Conservation (phyloP, 2,329 filamentous ascomycete species). For the Neonectria coccinea region DNA sequence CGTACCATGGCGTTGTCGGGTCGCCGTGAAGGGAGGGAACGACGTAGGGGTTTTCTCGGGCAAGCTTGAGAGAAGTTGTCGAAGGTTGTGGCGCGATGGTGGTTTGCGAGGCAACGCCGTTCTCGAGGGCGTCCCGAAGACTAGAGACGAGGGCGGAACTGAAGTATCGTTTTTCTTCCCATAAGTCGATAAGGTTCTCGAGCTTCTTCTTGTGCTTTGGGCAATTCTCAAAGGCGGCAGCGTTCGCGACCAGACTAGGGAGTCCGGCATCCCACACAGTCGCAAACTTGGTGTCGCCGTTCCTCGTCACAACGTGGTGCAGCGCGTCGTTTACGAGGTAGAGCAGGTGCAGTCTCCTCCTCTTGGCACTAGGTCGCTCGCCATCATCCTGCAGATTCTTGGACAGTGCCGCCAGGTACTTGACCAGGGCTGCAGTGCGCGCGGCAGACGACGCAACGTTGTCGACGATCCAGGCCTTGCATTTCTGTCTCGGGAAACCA, state of each 20-base stretch:
- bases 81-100: slow-evolving; percentile 36
- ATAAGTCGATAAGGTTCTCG: slow-evolving; percentile 72
- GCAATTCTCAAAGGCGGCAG: slow-evolving; percentile 68
- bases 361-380: slow-evolving; percentile 66
- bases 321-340: slow-evolving; percentile 84
- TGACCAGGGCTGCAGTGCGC: slow-evolving; percentile 76
- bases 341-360: slow-evolving; percentile 79
- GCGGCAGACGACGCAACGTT: slow-evolving; percentile 76
- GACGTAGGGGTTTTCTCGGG: slow-evolving; percentile 72
- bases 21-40: slow-evolving; percentile 85
- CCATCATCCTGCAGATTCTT: slow-evolving; percentile 53
- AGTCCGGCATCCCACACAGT: slow-evolving; percentile 69
- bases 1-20: slow-evolving; percentile 78
- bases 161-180: slow-evolving; percentile 77
- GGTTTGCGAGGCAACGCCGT: slow-evolving; percentile 46
- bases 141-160: slow-evolving; percentile 63
- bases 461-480: slow-evolving; percentile 85
- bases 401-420: slow-evolving; percentile 79
- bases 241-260: slow-evolving; percentile 69
- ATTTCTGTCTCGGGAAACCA: slow-evolving; percentile 70
- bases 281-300: slow-evolving; percentile 64
- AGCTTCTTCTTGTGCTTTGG: slow-evolving; percentile 77
- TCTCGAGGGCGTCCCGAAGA: slow-evolving; percentile 69
- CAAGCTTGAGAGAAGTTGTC: slow-evolving; percentile 51
- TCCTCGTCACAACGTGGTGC: slow-evolving; percentile 72